Percentiles rank a stretch among this genome's conserved stretches.
Conservation (phyloP, 2,329 filamentous ascomycete species). For the Tolypocladium ophioglossoides region DNA sequence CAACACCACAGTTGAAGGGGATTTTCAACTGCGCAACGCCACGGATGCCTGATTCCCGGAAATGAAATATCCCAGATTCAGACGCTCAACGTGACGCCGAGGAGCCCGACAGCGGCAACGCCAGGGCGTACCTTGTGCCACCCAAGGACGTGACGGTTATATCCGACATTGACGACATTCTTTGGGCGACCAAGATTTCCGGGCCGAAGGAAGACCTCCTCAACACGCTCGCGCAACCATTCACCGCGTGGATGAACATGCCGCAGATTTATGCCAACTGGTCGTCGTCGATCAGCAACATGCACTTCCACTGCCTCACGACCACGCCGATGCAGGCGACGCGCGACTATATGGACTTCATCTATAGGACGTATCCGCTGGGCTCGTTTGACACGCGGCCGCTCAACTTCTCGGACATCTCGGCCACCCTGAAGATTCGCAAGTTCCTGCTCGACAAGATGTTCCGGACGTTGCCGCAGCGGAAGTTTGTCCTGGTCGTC, state of each 20-base stretch:
- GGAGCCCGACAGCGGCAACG: slow-evolving; percentile 56
- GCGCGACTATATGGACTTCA: slow-evolving; percentile 69
- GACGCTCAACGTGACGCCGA: slow-evolving; percentile 56
- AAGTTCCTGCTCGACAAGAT: slow-evolving; percentile 59
- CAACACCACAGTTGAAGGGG: slow-evolving; percentile 55
- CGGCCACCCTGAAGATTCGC: slow-evolving; percentile 62
- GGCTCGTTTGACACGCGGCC: slow-evolving; percentile 71
- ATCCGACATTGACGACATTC: slow-evolving; percentile 71
- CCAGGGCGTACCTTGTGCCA: slow-evolving; percentile 68
- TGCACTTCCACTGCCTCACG: slow-evolving; percentile 75
- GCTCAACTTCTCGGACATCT: slow-evolving; percentile 67
- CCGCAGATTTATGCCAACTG: slow-evolving; percentile 69
- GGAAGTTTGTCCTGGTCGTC: slow-evolving; percentile 66
- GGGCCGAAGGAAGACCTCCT: slow-evolving; percentile 62
- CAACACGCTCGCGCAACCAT: slow-evolving; percentile 65
- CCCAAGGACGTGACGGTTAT: slow-evolving; percentile 59
- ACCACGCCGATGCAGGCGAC: slow-evolving; percentile 72
- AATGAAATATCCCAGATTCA: slow-evolving; percentile 57
- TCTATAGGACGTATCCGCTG: slow-evolving; percentile 66
- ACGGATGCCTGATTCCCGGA: slow-evolving; percentile 46
- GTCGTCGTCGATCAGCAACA: slow-evolving; percentile 52
- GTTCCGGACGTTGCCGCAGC: slow-evolving; percentile 63
- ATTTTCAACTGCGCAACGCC: slow-evolving; percentile 53
- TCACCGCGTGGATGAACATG: slow-evolving; percentile 69
- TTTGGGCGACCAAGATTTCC: slow-evolving; percentile 74